Conservation (phyloP, 2,329 filamentous ascomycete species). For the Dothideomycetidae sp. region DNA sequence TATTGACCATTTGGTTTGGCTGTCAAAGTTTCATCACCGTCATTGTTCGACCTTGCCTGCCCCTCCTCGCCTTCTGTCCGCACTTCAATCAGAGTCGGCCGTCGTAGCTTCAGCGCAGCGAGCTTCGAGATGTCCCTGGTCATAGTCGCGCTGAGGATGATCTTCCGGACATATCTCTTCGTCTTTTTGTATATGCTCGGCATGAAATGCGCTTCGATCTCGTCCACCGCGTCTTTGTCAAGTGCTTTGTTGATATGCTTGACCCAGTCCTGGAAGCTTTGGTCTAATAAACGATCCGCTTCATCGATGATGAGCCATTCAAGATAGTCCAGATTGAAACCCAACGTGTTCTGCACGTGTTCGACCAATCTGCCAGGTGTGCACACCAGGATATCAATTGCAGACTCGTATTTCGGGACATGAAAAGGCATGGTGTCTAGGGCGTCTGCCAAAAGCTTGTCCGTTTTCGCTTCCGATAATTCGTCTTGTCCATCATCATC, state of each 20-base stretch:
- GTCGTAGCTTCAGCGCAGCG: slow-evolving; percentile 53
- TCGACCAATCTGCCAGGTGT: slow-evolving; percentile 87
- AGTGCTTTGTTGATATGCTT: slow-evolving; percentile 43
- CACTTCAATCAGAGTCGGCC: slow-evolving; percentile 64
- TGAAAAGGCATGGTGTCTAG: slow-evolving; percentile 42
- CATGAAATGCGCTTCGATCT: slow-evolving; percentile 2
- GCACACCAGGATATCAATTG: slow-evolving; percentile 77
- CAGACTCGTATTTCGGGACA: slow-evolving; percentile 51
- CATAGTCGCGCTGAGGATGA: slow-evolving; percentile 85
- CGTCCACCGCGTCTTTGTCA: slow-evolving; percentile 40
- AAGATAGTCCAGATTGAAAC: slow-evolving; percentile 64
- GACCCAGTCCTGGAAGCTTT: slow-evolving; percentile 88
- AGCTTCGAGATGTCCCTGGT: slow-evolving; percentile 73
- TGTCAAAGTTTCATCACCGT: slow-evolving; percentile 14
- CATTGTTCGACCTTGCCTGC: slow-evolving; percentile 14
- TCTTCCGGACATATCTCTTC: slow-evolving; percentile 49
- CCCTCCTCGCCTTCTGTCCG: slow-evolving; percentile 30
- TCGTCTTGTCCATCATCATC: slow-evolving; percentile 20
- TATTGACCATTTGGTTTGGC: slow-evolving; percentile 27
- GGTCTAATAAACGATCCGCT: slow-evolving; percentile 78
- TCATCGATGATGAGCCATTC: slow-evolving; percentile 89
- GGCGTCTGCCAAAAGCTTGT: slow-evolving; percentile 25
- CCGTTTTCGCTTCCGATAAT: slow-evolving; percentile 9
- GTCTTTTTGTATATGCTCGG: slow-evolving; percentile 15
- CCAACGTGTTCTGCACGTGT: slow-evolving; percentile 69